A percentile compares a stretch with the other conserved stretches of the same genome.
These are phyloP conservation scores for Claviceps sp. DNA, from an alignment of 2,329 filamentous ascomycete genomes.

Conservation along the genomic window DNA sequence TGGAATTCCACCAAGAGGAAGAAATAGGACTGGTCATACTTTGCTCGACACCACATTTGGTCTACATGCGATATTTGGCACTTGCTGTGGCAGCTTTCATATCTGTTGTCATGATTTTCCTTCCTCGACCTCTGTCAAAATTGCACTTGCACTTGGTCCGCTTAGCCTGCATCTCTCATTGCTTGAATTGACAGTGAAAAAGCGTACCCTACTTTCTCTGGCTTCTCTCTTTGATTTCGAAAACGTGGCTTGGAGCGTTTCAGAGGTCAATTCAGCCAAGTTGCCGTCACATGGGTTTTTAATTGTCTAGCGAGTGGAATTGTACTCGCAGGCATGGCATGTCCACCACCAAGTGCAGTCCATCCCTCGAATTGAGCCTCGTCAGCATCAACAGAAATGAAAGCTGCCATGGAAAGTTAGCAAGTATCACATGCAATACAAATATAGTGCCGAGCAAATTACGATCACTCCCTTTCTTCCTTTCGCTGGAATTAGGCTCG, in stretches of 20 bases:
- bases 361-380: conserved; percentile 6
- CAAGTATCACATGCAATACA: too few species aligned
- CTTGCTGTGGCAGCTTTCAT: neutral
- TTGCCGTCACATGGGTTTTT: neutral
- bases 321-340: conserved; percentile 15
- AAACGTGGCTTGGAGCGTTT: neutral
- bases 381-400: conserved; percentile 1
- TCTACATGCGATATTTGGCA: neutral
- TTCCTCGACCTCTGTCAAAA: neutral
- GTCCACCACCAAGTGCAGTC: neutral
- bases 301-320: neutral
- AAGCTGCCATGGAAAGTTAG: too few species aligned
- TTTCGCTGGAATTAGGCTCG: too few species aligned
- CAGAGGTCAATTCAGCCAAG: neutral
- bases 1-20: neutral
- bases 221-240: neutral
- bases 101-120: neutral
- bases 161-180: neutral
- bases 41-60: neutral
- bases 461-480: too few species aligned
- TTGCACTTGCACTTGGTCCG: neutral
- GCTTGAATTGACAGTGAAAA: neutral
- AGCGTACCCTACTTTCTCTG: neutral
- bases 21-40: neutral
- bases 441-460: too few species aligned